Conservation (phyloP, 768 basidiomycete species). For the Pulveroboletus sp. region DNA sequence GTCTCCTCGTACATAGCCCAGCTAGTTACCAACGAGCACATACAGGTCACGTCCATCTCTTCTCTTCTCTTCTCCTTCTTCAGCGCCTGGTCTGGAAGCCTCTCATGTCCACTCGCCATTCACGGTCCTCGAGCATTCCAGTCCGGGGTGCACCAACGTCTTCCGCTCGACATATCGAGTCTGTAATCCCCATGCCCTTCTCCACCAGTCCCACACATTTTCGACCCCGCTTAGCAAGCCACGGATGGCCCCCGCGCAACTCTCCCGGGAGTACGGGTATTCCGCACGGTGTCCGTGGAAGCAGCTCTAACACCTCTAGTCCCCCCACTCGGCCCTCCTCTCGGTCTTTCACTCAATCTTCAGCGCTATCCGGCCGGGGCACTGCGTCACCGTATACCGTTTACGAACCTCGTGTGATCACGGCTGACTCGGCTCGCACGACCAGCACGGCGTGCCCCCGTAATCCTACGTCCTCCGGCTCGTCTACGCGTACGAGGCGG, state of each 20-base stretch:
- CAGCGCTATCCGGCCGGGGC: conserved; percentile 30
- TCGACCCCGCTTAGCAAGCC: conserved; percentile 39
- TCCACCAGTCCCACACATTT: conserved; percentile 34
- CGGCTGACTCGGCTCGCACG: conserved; percentile 44
- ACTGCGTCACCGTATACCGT: conserved; percentile 29
- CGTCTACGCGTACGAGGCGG: conserved; percentile 47
- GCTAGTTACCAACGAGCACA: background rate
- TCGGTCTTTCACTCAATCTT: conserved; percentile 42
- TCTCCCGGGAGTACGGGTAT: conserved; percentile 34
- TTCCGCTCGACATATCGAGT: conserved; percentile 58
- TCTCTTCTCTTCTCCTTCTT: background rate
- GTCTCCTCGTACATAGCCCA: background rate
- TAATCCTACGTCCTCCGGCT: conserved; percentile 36
- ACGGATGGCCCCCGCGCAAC: conserved; percentile 28
- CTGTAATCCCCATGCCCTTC: conserved; percentile 60
- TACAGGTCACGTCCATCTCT: conserved; percentile 8
- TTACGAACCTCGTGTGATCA: conserved; percentile 69
- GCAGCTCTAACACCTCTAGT: conserved; percentile 29
- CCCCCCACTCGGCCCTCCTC: conserved; percentile 40
- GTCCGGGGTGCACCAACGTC: conserved; percentile 47
- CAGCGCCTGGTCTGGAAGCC: background rate
- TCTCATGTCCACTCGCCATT: conserved; percentile 47
- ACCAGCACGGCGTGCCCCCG: conserved; percentile 42
- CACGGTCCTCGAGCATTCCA: conserved; percentile 65
- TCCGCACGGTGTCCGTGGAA: conserved; percentile 38